Conservation (phyloP, 371 early-diverging fungal genomes). For the Batkoa obscura region DNA sequence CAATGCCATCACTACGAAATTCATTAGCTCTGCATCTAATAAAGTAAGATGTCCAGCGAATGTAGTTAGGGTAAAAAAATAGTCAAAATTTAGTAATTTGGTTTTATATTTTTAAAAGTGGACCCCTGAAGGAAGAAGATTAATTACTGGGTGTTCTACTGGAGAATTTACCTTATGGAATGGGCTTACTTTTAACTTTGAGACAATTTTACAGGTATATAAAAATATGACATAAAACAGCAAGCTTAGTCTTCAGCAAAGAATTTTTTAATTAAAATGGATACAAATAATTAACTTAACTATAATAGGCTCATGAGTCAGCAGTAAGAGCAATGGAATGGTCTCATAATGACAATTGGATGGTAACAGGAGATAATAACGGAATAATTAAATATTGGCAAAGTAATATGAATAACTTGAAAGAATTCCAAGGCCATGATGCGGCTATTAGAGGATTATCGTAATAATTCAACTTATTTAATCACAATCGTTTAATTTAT, state of each 20-base stretch:
- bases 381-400: conserved; percentile 99
- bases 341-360: conserved; percentile 93
- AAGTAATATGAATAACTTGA: conserved; percentile 95
- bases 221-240: too few species aligned
- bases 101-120: conserved; percentile 30
- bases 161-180: conserved; percentile 99
- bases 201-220: conserved; percentile 95
- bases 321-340: conserved; percentile 95
- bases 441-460: conserved; percentile 84
- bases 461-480: conserved; percentile 19
- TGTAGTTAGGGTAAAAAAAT: conserved; percentile 53
- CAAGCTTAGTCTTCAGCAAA: conserved; percentile 1
- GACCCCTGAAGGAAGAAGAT: conserved; percentile 97
- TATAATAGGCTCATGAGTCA: conserved; percentile 68
- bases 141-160: conserved; percentile 92
- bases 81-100: not conserved
- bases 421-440: conserved; percentile 82
- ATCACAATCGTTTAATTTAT: not conserved
- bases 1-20: conserved; percentile 71
- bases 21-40: conserved; percentile 94
- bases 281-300: not conserved
- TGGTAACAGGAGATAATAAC: conserved; percentile 90
- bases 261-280: not conserved
- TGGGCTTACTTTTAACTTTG: conserved; percentile 98
- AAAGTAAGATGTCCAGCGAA: conserved; percentile 94